Evolutionary conservation across 78 protist species (phyloP).

Genomic region (Mantamonas sphyraenae): DNA sequence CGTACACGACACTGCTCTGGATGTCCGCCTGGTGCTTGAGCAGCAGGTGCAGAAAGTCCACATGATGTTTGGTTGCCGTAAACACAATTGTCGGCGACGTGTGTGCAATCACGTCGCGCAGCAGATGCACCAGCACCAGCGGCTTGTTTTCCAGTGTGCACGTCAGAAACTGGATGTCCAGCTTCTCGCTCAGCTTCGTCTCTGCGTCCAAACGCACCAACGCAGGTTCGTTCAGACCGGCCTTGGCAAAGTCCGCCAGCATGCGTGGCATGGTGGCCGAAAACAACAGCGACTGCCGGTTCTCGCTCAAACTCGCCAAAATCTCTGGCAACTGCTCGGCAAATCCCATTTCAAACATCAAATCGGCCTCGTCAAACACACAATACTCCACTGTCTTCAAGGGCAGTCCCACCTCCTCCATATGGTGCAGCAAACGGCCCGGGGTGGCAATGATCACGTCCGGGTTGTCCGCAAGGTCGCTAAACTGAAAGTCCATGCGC

Average conservation of each 20-base stretch:
- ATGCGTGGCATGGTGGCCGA: constrained; percentile 93
- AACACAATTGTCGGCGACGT: not conserved
- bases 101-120: constrained; percentile 3
- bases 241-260: constrained; percentile 76
- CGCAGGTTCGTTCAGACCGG: constrained; percentile 76
- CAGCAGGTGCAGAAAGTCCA: constrained; percentile 44
- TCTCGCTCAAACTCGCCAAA: constrained; percentile 38
- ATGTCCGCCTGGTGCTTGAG: constrained; percentile 19
- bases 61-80: constrained; percentile 46
- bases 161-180: constrained; percentile 4
- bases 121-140: not conserved
- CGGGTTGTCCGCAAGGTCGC: constrained; percentile 73
- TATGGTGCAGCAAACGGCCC: constrained; percentile 89
- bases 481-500: constrained; percentile 76
- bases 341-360: constrained; percentile 96
- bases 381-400: constrained; percentile 55
- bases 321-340: constrained; percentile 79
- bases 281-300: constrained; percentile 83
- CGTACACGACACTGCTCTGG: constrained; percentile 55
- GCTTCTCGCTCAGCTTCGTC: constrained; percentile 65
- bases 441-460: constrained; percentile 98
- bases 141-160: not conserved
- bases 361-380: constrained; percentile 98
- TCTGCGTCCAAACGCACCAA: constrained; percentile 89
- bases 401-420: constrained; percentile 65